Evolutionary conservation across 1,284 basidiomycete genomes (phyloP).

Genomic region (Volvariella volvacea): DNA sequence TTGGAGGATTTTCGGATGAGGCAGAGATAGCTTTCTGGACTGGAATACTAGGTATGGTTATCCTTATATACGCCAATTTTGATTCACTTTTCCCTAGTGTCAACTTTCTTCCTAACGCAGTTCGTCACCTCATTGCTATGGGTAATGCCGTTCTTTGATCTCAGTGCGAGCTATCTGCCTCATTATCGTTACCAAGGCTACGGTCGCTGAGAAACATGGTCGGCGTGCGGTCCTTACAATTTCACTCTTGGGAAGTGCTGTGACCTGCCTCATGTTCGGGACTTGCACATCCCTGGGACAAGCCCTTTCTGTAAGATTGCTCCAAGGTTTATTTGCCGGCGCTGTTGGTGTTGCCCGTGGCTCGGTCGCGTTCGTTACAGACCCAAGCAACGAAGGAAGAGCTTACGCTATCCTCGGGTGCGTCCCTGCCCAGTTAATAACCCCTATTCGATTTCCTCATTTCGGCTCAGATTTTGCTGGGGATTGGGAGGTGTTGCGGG

Average conservation of each 20-base stretch:
- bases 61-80: constrained; percentile 4
- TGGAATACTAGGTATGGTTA: constrained; percentile 61
- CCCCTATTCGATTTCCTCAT: constrained; percentile 6
- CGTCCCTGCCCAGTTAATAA: constrained; percentile 10
- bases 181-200: constrained; percentile 46
- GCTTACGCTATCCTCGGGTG: constrained; percentile 92
- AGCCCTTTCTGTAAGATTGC: constrained; percentile 83
- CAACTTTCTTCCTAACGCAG: constrained; percentile 78
- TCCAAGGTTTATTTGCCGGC: constrained; percentile 94
- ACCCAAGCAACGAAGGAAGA: constrained; percentile 85
- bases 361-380: constrained; percentile 84
- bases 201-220: constrained; percentile 89
- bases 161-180: background rate
- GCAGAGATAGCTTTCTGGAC: constrained; percentile 82
- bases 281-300: constrained; percentile 76
- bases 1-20: constrained; percentile 59
- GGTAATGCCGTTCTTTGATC: constrained; percentile 31
- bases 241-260: constrained; percentile 77
- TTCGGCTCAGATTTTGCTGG: constrained; percentile 74
- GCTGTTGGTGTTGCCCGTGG: constrained; percentile 91
- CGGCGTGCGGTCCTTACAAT: constrained; percentile 80
- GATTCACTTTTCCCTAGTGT: constrained; percentile 37
- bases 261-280: constrained; percentile 81
- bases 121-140: constrained; percentile 92
- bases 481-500: constrained; percentile 92